Evolutionary conservation across 2,329 filamentous ascomycete species (phyloP), one percentile per base, ranked within the genome.

Genomic region (Colletotrichum limetticola): DNA sequence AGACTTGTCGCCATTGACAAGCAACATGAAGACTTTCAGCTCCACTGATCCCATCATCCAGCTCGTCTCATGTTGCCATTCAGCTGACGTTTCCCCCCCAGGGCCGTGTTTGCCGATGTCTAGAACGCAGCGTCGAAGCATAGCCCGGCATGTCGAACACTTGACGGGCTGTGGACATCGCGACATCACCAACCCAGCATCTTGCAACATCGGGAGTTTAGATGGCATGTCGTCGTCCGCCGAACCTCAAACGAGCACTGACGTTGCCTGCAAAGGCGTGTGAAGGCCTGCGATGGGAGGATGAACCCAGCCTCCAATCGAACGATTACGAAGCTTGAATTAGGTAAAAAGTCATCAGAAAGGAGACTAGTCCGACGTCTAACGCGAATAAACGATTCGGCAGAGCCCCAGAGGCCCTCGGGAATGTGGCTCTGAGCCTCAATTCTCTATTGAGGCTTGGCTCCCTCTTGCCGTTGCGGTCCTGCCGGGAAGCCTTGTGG

Each of bases 141-240:
- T 19, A 19, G 14, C 37, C 37, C 37, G 37, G 37, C 37, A 42
- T 42, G 37, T 42, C 37, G 7, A 35, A 9, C 19, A 16, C 6
- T 66, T 16, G 32, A 28, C 32, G 22, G 32, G 11, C 32, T 35
- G 32, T 35, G 32, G 12, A 5, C 63, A 66, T 66, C 63, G 42
- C 63, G 52, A 66, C 63, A 66, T 66, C 52, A 26, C 2, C 53
- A 57, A 26, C 22, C 52, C 24, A 26, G 63, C 52, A 66, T 66
- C 53, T 66, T 66, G 63, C 32, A 66, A 66, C 63, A 66, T 28
- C 63, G 32, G 63, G 63, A 66, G 63, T 66, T 66, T 66, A 66
- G 63, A 66, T 66, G 63, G 63, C 63, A 57, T 66, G 52, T 42
- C 52, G 16, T 66, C 52, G 32, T 32, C 63, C 63, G 26, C 63